These are phyloP conservation scores for Yamadazyma kanchanaburiensis DNA, from an alignment of 1,139 yeast species.

Conservation along the genomic window DNA sequence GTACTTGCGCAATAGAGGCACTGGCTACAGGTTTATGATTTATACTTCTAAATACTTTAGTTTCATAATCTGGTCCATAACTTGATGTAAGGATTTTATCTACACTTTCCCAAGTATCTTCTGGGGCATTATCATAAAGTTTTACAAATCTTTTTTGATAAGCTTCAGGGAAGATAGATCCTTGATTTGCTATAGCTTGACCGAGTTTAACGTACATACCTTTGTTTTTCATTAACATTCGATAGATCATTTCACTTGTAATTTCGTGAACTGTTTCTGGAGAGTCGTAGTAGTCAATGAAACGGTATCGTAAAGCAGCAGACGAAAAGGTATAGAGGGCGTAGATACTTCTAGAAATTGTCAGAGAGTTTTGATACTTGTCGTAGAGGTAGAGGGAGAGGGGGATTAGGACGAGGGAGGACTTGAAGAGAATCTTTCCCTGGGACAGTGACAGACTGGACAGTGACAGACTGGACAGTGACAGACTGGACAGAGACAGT, in stretches of 20 bases:
- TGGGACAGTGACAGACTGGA: too few species aligned
- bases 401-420: too few species aligned
- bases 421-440: too few species aligned
- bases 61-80: constrained; percentile 45
- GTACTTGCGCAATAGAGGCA: constrained; percentile 76
- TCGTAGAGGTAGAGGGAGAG: constrained; percentile 45
- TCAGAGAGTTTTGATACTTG: constrained; percentile 41
- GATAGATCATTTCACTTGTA: constrained; percentile 53
- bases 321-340: constrained; percentile 46
- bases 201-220: constrained; percentile 77
- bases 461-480: constrained; percentile 2
- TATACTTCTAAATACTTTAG: constrained; percentile 41
- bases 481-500: too few species aligned
- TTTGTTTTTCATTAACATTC: constrained; percentile 53
- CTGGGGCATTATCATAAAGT: constrained; percentile 71
- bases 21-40: constrained; percentile 61
- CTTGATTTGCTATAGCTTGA: constrained; percentile 73
- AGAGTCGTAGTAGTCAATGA: constrained; percentile 37
- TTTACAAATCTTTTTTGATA: constrained; percentile 52
- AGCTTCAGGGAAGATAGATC: constrained; percentile 60
- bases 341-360: constrained; percentile 48
- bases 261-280: constrained; percentile 56
- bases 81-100: constrained; percentile 43
- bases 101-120: constrained; percentile 56
- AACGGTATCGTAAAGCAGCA: constrained; percentile 62